A percentile compares a stretch with the other conserved stretches of the same genome.
Conservation (phyloP, 305 asterid species). For the Fraxinus paxiana region DNA sequence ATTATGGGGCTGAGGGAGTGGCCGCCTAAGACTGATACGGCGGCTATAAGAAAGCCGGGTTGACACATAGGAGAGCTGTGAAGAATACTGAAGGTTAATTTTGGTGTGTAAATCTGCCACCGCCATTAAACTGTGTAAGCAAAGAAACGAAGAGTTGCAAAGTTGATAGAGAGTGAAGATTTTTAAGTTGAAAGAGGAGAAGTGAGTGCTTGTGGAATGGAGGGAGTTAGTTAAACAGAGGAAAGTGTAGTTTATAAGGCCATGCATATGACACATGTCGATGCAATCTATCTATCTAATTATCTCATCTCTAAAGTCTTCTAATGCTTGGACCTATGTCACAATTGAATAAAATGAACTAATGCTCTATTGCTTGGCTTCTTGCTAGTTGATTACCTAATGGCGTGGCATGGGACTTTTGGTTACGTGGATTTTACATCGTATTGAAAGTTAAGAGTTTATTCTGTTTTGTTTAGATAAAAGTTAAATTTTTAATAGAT, state of each 20-base stretch:
- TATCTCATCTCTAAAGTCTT: constrained; percentile 33
- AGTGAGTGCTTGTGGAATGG: neutral
- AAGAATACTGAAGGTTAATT: constrained; percentile 34
- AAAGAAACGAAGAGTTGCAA: constrained; percentile 6
- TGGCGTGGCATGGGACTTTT: neutral
- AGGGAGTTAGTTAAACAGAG: neutral
- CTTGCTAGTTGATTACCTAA: neutral
- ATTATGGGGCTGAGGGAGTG: constrained; percentile 28
- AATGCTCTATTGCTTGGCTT: neutral
- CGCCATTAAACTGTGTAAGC: constrained; percentile 46
- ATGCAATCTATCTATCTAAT: constrained; percentile 2
- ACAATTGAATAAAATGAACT: neutral
- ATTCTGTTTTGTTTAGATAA: neutral
- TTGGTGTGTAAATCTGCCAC: constrained; percentile 53
- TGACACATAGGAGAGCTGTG: constrained; percentile 48
- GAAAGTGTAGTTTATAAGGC: constrained; percentile 45
- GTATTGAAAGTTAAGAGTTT: neutral
- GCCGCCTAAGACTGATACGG: constrained; percentile 37
- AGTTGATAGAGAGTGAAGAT: neutral
- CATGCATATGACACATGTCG: constrained; percentile 60
- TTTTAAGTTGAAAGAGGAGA: neutral
- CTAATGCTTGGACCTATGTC: neutral
- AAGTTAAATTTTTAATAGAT: too few species aligned
- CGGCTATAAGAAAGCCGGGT: constrained; percentile 36
- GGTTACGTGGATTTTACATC: neutral